Percentiles rank a stretch among this genome's conserved stretches.
Conservation (phyloP, 176 grass and related monocot genomes). For the Zea luxurians region DNA sequence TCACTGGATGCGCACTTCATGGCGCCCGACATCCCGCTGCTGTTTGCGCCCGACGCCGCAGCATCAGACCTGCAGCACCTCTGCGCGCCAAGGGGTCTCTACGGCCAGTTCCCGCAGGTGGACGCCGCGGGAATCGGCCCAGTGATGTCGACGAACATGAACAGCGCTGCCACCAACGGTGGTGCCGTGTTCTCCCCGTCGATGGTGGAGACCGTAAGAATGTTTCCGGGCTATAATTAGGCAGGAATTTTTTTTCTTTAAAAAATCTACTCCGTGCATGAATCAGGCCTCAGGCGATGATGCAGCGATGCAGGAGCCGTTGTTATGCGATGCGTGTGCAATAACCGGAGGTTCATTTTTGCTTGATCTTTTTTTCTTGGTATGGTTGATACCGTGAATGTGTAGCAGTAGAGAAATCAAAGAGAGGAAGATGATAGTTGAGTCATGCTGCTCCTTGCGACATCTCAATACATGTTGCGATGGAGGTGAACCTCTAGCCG, state of each 20-base stretch:
- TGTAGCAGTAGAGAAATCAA: neutral
- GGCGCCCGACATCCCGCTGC: conserved; percentile 35
- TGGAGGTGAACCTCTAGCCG: no score
- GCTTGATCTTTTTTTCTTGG: neutral
- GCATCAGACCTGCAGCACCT: conserved; percentile 31
- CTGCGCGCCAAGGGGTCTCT: conserved; percentile 40
- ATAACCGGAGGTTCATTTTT: conserved; percentile 15
- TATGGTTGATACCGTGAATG: neutral
- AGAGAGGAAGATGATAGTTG: neutral
- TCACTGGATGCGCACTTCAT: conserved; percentile 37
- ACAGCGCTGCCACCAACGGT: neutral
- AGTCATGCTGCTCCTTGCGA: neutral
- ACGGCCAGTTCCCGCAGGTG: conserved; percentile 22
- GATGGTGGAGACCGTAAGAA: conserved; percentile 39
- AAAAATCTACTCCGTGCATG: neutral
- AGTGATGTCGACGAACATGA: conserved; percentile 24
- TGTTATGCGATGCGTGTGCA: conserved; percentile 3
- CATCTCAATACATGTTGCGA: neutral
- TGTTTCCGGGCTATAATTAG: conserved; percentile 26
- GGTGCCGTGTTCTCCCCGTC: conserved; percentile 42
- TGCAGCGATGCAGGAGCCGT: conserved; percentile 8
- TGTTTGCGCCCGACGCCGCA: conserved; percentile 31
- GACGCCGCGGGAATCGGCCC: conserved; percentile 15
- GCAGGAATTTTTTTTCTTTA: neutral
- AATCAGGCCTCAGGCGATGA: conserved; percentile 1